phyloP scores from a whole-genome alignment of 352 stramenopile genomes.

The Pseudoperonospora humuli region DNA sequence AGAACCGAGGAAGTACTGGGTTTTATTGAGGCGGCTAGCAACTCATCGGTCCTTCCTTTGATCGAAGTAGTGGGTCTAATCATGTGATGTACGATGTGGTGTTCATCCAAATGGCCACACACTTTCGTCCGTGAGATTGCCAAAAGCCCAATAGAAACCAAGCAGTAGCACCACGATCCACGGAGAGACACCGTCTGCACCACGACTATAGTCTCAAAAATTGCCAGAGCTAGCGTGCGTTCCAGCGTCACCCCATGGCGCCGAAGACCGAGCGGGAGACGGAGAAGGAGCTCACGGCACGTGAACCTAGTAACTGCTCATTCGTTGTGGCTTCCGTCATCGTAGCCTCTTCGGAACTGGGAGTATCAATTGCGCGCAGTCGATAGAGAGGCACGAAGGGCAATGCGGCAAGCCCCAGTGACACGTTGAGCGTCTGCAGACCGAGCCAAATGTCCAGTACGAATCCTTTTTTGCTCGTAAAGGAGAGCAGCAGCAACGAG shows the following conservation, averaged over 20 bases:
- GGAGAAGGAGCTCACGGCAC: slow-evolving; percentile 37
- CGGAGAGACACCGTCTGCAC: slow-evolving; percentile 44
- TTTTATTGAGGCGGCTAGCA: no score
- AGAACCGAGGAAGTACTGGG: no score
- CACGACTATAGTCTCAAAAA: slow-evolving; percentile 65
- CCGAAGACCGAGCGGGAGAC: slow-evolving; percentile 44
- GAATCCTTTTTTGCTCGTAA: slow-evolving; percentile 23
- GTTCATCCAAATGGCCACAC: slow-evolving; percentile 27
- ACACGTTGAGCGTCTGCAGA: slow-evolving; percentile 48
- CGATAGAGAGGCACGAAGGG: slow-evolving; percentile 39
- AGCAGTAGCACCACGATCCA: slow-evolving; percentile 44
- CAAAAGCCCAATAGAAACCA: slow-evolving; percentile 36
- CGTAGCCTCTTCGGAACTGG: neutral
- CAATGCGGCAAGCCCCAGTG: slow-evolving; percentile 47
- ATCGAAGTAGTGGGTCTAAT: no score
- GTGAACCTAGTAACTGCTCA: slow-evolving; percentile 14
- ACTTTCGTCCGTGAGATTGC: slow-evolving; percentile 32
- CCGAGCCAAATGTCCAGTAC: slow-evolving; percentile 39
- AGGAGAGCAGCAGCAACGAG: slow-evolving; percentile 34
- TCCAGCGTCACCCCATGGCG: slow-evolving; percentile 32
- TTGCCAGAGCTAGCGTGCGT: slow-evolving; percentile 37
- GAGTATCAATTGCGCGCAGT: slow-evolving; percentile 1
- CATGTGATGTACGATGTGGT: slow-evolving; percentile 18
- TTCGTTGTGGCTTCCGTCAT: slow-evolving; percentile 1
- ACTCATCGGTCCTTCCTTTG: no score